A percentile compares a stretch with the other conserved stretches of the same genome.
These are phyloP conservation scores for Aspergillus fumigatus DNA, from an alignment of 2,329 filamentous ascomycete species.

Conservation along the genomic window DNA sequence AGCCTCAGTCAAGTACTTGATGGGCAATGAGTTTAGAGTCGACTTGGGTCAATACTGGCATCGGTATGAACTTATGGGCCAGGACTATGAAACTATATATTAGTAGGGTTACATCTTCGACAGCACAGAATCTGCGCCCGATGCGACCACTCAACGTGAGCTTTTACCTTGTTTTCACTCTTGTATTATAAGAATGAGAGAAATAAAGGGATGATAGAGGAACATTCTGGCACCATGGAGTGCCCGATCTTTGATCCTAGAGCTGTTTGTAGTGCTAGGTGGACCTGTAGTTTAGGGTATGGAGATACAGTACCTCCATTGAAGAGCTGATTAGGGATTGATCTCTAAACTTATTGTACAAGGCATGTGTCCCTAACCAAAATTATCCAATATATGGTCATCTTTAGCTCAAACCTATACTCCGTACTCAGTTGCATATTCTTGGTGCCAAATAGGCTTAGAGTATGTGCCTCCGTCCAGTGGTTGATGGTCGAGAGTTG, in stretches of 20 bases:
- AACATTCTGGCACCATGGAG: neutral
- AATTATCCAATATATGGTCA: neutral
- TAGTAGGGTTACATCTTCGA: neutral
- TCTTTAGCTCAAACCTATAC: neutral
- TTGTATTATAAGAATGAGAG: neutral
- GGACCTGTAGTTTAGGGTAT: neutral
- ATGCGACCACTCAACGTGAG: neutral
- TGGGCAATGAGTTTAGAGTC: too few species aligned
- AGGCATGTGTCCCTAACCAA: neutral
- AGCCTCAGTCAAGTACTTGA: too few species aligned
- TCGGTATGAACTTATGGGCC: too few species aligned
- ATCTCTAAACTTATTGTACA: neutral
- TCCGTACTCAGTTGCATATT: neutral
- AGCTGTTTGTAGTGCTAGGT: neutral
- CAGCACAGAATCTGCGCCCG: neutral
- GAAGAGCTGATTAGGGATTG: neutral
- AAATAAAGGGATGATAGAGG: neutral
- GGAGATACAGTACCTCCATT: neutral
- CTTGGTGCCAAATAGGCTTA: neutral
- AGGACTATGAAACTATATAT: too few species aligned
- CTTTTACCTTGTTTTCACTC: neutral
- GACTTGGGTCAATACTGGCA: neutral
- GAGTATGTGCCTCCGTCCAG: neutral
- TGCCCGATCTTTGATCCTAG: neutral
- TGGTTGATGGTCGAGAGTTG: neutral